Base-by-base conservation (phyloP, 805 yeast species). In the Jamesozyma piceae region DNA sequence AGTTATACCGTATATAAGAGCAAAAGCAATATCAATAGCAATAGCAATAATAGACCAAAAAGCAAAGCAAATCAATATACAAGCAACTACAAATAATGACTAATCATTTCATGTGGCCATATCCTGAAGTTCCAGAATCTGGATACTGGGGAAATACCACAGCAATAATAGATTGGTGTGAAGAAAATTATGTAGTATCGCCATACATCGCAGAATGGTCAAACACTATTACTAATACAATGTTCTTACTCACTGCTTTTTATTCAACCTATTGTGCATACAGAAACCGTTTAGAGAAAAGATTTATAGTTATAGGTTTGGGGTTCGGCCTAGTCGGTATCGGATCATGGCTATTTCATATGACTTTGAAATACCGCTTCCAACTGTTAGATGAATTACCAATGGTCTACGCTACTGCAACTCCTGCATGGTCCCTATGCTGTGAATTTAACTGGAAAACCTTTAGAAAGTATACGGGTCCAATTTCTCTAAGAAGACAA, bases 161-260 rank as follows among this genome's bases (percentile, higher is more conserved):
- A 0, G 76, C 95, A 31, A 89, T 97, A n/a, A 92, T 92, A 31
- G 98, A 90, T 58, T 90, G 97, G 97, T 90, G 98, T 65, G 98
- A 90, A 57, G 97, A 92, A 63, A 90, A 90, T 66, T 90, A 90
- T 59, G 90, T 88, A 10, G 84, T 89, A 1, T 74, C 90, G 11
- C 74, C 74, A 11, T 92, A 84, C 55, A 72, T 92, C 41, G 97
- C 97, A 3, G 98, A 92, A 61, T 82, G 86, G 43, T 73, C 90
- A 45, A 92, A 92, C 58, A 85, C 97, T 2, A 53, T 78, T 22
- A 87, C 98, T 35, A 92, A 92, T 49, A 63, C 72, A 2, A 67
- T 68, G 28, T 78, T 77, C 51, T 65, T 75, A 32, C 51, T 72
- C 5, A 60, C 77, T 18, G 95, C 94, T 0, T 37, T 55, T n/a